Conservation (phyloP, 2,329 filamentous ascomycete species). For the Fusarium avenaceum region DNA sequence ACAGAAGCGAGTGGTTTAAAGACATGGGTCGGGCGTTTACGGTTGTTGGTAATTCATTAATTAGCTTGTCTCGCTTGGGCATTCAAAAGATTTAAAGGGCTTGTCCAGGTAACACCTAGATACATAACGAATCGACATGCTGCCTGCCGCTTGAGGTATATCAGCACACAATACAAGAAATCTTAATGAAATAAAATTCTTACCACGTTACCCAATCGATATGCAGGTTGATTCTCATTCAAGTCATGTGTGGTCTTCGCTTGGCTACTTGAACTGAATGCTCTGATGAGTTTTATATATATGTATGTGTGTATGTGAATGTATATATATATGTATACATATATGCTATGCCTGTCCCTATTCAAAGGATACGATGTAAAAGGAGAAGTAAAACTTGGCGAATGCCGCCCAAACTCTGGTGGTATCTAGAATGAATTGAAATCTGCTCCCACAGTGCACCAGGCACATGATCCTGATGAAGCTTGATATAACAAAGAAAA, state of each 20-base stretch:
- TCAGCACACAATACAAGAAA: not conserved
- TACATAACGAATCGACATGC: not conserved
- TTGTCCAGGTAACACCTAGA: conserved; percentile 7
- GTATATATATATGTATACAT: conserved; percentile 10
- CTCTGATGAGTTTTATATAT: not conserved
- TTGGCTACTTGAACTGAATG: conserved; percentile 1
- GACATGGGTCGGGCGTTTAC: conserved; percentile 46
- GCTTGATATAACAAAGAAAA: conserved; percentile 22
- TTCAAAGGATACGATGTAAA: conserved; percentile 24
- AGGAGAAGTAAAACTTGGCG: conserved; percentile 30
- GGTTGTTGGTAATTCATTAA: conserved; percentile 20
- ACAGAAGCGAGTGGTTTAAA: conserved; percentile 26
- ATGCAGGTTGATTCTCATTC: not conserved
- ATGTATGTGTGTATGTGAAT: not conserved
- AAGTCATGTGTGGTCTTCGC: not conserved
- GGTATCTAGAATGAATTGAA: conserved; percentile 47
- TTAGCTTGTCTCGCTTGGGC: not conserved
- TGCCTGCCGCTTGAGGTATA: not conserved
- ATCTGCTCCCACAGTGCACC: conserved; percentile 28
- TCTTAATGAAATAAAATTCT: not conserved
- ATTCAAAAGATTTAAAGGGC: conserved; percentile 9
- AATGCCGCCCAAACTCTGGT: conserved; percentile 34
- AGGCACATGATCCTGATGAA: conserved; percentile 39
- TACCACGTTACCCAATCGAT: not conserved
- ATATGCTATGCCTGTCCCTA: conserved; percentile 8